Base-by-base conservation (phyloP, 1,284 basidiomycete genomes). In the Apiotrichum veenhuisii region DNA sequence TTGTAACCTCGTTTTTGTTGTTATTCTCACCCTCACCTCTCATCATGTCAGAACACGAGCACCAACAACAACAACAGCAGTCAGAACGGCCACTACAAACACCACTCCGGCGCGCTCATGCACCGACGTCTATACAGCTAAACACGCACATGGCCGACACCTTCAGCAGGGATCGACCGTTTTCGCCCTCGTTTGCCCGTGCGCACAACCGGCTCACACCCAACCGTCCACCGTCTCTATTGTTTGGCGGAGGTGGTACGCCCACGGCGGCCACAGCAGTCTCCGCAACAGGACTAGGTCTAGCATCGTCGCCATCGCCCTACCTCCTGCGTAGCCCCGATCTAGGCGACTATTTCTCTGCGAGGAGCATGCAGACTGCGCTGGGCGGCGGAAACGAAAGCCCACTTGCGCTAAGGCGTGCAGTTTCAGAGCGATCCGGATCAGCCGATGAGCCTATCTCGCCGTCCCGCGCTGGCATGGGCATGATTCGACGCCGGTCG, bases 101-200 rank as follows among this genome's bases (percentile, higher is more conserved):
- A 11, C 40, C n/a, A n/a, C 8, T 10, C 15, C 15, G 37, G 8
- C 37, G 37, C 37, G 18, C 37, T 8, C 8, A 38, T n/a, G 37
- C 37, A n/a, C 17, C 8, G 8, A 17, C 37, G 8, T 11, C 37
- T 38, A 8, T n/a, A 8, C 37, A 38, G 12, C 12, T 30, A 30
- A 30, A 37, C 9, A 15, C 36, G 36, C 14, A 37, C 36, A 18
- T 15, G 14, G 36, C 11, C 47, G 22, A 30, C 4, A n/a, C n/a
- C n/a, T n/a, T n/a, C n/a, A n/a, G 8, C 17, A 25, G 52, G 5
- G 25, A 53, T 1, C 52, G 61, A 8, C 63, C 63, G 11, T 61
- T 64, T 48, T 63, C 61, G 17, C 63, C 63, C 18, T 57, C 56
- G n/a, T n/a, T n/a, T 5, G 58, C 63, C 22, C 58, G 61, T 14